Conservation (phyloP, 495 filamentous ascomycete genomes). For the Penicillium goetzii region DNA sequence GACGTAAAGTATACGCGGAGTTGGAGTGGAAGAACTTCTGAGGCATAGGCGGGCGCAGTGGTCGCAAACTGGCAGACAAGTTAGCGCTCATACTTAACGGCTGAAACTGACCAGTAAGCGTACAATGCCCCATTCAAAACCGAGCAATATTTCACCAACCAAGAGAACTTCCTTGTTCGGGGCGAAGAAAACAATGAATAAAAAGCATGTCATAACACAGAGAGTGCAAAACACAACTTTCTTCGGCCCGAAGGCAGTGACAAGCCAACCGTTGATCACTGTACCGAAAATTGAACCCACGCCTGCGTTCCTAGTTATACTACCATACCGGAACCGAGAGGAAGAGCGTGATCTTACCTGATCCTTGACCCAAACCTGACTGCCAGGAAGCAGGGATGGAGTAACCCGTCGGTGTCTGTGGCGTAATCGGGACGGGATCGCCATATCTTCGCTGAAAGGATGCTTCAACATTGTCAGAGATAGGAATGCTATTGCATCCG, state of each 20-base stretch:
- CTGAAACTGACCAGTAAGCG: not conserved
- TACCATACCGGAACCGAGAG: not conserved
- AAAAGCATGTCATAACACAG: not conserved
- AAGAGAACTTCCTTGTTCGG: constrained; percentile 1
- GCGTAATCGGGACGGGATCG: not conserved
- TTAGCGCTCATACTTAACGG: not conserved
- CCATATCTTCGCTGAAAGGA: constrained; percentile 1
- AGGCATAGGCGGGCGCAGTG: not conserved
- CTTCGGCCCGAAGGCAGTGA: not conserved
- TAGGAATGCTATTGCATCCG: not conserved
- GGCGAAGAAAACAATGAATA: not conserved
- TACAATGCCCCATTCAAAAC: constrained; percentile 5
- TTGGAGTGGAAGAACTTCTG: not conserved
- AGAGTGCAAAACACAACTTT: not conserved
- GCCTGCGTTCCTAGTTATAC: not conserved
- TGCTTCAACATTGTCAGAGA: not conserved
- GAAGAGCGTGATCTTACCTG: not conserved
- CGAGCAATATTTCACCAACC: not conserved
- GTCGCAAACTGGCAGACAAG: not conserved
- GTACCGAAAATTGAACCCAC: constrained; percentile 1
- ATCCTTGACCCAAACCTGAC: not conserved
- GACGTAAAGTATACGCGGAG: not conserved
- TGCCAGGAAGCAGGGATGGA: constrained; percentile 1
- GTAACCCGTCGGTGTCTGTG: not conserved
- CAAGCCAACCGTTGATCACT: not conserved